Evolutionary conservation across 192 early-diverging fungal genomes (phyloP).

Genomic region (Chytriomyces hyalinus): DNA sequence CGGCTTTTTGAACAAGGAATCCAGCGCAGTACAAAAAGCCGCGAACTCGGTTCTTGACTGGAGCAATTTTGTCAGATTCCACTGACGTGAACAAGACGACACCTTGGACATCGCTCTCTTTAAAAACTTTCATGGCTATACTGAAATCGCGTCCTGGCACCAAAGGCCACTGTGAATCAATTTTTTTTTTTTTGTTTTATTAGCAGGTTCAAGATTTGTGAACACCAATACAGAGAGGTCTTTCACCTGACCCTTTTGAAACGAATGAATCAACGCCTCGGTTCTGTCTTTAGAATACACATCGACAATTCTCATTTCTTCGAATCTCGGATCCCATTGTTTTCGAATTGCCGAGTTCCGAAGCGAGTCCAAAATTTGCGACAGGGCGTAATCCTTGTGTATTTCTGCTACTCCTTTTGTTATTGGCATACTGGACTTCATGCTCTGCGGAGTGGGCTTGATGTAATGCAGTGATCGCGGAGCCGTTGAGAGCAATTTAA

Average conservation of each 20-base stretch:
- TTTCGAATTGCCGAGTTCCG: conserved; percentile 6
- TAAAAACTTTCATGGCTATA: neutral
- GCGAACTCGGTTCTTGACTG: neutral
- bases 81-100: neutral
- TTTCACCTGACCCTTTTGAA: neutral
- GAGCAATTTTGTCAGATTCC: neutral
- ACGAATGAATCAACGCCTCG: conserved; percentile 2
- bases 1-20: neutral
- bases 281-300: neutral
- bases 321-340: conserved; percentile 3
- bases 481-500: too few relatives aligned
- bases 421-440: neutral
- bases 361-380: neutral
- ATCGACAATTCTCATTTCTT: neutral
- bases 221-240: too few relatives aligned
- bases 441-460: too few relatives aligned
- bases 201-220: too few relatives aligned
- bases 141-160: neutral
- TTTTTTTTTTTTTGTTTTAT: too few relatives aligned
- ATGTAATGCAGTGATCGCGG: too few relatives aligned
- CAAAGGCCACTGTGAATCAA: neutral
- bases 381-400: neutral
- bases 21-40: neutral
- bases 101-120: neutral
- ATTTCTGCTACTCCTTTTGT: neutral